Evolutionary conservation across 1,139 yeast species (phyloP).

Genomic region (Pichia sp.): DNA sequence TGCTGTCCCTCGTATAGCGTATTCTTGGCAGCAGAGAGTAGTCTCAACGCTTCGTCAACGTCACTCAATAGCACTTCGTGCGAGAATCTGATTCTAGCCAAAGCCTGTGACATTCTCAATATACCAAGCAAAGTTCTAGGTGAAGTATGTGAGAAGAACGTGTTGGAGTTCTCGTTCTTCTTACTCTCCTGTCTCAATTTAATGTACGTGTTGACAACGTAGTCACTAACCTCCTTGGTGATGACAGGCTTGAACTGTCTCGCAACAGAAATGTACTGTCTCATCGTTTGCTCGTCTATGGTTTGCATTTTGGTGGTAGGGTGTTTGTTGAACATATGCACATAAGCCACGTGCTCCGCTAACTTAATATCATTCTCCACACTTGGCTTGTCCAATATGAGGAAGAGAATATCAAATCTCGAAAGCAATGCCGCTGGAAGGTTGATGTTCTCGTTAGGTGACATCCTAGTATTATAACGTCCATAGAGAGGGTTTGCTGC

Average conservation of each 20-base stretch:
- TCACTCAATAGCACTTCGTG: slow-evolving; percentile 69
- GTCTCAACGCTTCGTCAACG: slow-evolving; percentile 92
- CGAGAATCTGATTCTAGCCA: slow-evolving; percentile 84
- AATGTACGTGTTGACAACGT: slow-evolving; percentile 82
- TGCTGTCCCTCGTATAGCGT: slow-evolving; percentile 57
- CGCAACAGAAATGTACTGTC: slow-evolving; percentile 87
- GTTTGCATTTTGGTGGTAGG: slow-evolving; percentile 73
- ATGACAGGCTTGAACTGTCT: slow-evolving; percentile 82
- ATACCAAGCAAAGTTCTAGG: slow-evolving; percentile 93
- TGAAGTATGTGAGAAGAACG: slow-evolving; percentile 85
- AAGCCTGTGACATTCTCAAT: slow-evolving; percentile 88
- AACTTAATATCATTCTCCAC: slow-evolving; percentile 78
- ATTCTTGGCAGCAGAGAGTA: slow-evolving; percentile 80
- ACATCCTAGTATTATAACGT: slow-evolving; percentile 82
- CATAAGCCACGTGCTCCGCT: slow-evolving; percentile 92
- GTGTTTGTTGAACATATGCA: slow-evolving; percentile 87
- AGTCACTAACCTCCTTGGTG: slow-evolving; percentile 82
- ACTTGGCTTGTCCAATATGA: slow-evolving; percentile 80
- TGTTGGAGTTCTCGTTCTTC: slow-evolving; percentile 68
- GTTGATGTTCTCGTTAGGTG: slow-evolving; percentile 94
- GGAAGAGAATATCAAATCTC: slow-evolving; percentile 86
- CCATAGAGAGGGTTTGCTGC: slow-evolving; percentile 98
- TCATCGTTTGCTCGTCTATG: slow-evolving; percentile 70
- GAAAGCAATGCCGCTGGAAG: slow-evolving; percentile 95
- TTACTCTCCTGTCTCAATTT: slow-evolving; percentile 90